Percentiles rank a stretch among this genome's conserved stretches.
Evolutionary conservation across 495 filamentous ascomycete species (phyloP).

Genomic region (Trichoderma erinaceum): DNA sequence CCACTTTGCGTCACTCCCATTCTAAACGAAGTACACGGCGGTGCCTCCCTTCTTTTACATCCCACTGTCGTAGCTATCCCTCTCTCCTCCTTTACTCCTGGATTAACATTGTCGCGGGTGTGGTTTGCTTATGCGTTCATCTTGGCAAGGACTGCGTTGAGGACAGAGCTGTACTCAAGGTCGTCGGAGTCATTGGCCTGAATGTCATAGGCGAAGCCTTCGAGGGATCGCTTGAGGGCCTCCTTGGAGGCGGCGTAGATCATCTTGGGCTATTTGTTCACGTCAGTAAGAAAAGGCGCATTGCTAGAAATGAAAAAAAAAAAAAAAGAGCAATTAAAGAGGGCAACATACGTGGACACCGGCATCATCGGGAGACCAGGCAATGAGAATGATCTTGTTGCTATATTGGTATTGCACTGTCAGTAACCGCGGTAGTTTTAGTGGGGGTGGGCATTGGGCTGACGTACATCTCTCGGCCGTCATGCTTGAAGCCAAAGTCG

Average conservation of each 20-base stretch:
- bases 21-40: neutral
- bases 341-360: conserved; percentile 62
- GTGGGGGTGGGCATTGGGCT: neutral
- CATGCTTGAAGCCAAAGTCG: conserved; percentile 77
- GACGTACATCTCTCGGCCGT: conserved; percentile 38
- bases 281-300: neutral
- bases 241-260: conserved; percentile 96
- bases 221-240: conserved; percentile 78
- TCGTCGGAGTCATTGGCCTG: conserved; percentile 92
- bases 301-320: neutral
- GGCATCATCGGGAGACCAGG: conserved; percentile 84
- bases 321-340: neutral
- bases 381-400: conserved; percentile 94
- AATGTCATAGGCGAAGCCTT: conserved; percentile 70
- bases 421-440: neutral
- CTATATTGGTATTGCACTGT: conserved; percentile 34
- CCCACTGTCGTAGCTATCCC: neutral
- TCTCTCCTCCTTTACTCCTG: neutral
- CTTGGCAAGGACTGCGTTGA: conserved; percentile 52
- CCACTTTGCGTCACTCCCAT: neutral
- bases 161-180: conserved; percentile 75
- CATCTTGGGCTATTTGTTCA: conserved; percentile 66
- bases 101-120: neutral
- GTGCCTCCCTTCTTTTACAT: conserved; percentile 5
- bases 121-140: conserved; percentile 6